Evolutionary conservation across 768 basidiomycete genomes (phyloP).

Genomic region (Mycena vulgaris): DNA sequence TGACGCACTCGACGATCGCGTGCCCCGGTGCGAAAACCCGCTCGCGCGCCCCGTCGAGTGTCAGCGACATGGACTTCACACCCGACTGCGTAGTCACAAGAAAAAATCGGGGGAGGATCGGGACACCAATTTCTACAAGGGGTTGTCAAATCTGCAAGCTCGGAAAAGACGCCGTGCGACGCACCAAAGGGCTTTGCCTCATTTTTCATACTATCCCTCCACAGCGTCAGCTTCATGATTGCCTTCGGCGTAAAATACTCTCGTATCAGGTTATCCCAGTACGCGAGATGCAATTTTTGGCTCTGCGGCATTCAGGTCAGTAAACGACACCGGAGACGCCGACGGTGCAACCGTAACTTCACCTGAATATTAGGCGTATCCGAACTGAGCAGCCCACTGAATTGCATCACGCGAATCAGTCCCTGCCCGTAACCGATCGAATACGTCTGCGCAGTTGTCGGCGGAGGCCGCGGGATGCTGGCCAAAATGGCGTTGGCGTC

Average conservation of each 20-base stretch:
- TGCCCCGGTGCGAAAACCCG: conserved; percentile 62
- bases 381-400: conserved; percentile 75
- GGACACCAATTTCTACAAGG: conserved; percentile 80
- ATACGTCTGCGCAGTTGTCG: conserved; percentile 34
- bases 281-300: conserved; percentile 75
- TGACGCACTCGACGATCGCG: conserved; percentile 77
- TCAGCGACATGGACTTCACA: conserved; percentile 87
- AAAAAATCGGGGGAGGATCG: conserved; percentile 88
- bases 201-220: conserved; percentile 85
- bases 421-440: conserved; percentile 74
- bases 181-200: conserved; percentile 90
- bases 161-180: conserved; percentile 45
- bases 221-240: conserved; percentile 85
- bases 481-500: conserved; percentile 23
- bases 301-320: conserved; percentile 24
- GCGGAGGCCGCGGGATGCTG: conserved; percentile 24
- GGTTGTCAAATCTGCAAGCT: conserved; percentile 21
- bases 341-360: background rate
- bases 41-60: conserved; percentile 84
- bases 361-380: conserved; percentile 44
- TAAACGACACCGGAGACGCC: conserved; percentile 4
- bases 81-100: conserved; percentile 89
- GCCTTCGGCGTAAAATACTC: conserved; percentile 83
- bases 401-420: conserved; percentile 74
- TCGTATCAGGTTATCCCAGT: conserved; percentile 76